Conservation (phyloP, 108 stramenopile genomes). For the Schizochytrium sp. region DNA sequence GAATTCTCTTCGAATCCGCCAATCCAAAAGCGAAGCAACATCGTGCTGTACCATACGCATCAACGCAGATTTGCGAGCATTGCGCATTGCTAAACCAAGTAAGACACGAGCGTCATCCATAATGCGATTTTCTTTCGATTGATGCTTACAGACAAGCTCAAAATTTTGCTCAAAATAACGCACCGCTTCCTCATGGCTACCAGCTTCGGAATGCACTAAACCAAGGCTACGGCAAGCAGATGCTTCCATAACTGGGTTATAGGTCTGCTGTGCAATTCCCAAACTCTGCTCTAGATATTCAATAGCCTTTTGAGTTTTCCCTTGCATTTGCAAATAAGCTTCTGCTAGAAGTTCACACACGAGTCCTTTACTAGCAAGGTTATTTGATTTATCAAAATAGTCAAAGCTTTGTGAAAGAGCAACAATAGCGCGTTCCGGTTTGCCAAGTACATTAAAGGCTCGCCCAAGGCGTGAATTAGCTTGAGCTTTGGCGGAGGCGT, state of each 20-base stretch:
- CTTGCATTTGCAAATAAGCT: conserved; percentile 69
- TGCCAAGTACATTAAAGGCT: conserved; percentile 60
- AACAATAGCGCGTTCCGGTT: conserved; percentile 65
- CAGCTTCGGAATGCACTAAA: conserved; percentile 56
- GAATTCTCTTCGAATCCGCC: conserved; percentile 33
- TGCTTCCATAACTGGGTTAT: conserved; percentile 70
- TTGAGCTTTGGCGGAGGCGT: conserved; percentile 65
- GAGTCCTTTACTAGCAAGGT: conserved; percentile 69
- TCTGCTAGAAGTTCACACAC: conserved; percentile 73
- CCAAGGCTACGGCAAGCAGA: conserved; percentile 73
- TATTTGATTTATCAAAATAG: conserved; percentile 65
- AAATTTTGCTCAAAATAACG: conserved; percentile 69
- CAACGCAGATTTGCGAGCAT: not conserved
- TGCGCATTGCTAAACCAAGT: conserved; percentile 23
- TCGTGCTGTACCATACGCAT: not conserved
- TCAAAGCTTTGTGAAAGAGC: conserved; percentile 67
- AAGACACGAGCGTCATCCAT: conserved; percentile 9
- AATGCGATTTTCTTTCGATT: conserved; percentile 3
- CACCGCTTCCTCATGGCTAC: conserved; percentile 65
- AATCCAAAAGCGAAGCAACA: not conserved
- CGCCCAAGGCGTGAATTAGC: conserved; percentile 71
- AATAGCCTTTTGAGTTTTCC: conserved; percentile 68
- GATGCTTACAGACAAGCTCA: conserved; percentile 56
- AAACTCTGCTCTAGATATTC: conserved; percentile 68
- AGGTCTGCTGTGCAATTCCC: conserved; percentile 67